A percentile compares a stretch with the other conserved stretches of the same genome.
Conservation (phyloP, 129 eudicot species). For the Arctium lappa region DNA sequence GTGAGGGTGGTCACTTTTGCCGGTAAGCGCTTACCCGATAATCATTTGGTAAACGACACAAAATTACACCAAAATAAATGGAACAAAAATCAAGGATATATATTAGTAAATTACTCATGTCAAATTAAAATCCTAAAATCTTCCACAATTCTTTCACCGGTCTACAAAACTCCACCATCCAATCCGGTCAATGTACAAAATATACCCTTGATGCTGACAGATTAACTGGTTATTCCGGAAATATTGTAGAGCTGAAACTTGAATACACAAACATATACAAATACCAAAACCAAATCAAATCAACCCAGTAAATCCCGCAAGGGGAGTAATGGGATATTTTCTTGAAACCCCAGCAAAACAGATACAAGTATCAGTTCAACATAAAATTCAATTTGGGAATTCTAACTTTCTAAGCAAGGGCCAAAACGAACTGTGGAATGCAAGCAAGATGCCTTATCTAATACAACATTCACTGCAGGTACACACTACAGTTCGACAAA, state of each 20-base stretch:
- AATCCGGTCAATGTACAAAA: background rate
- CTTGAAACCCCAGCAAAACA: background rate
- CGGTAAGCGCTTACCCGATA: background rate
- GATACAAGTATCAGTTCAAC: background rate
- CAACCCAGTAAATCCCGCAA: background rate
- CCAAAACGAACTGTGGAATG: background rate
- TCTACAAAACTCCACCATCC: background rate
- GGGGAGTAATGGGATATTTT: too few relatives aligned
- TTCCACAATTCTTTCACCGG: background rate
- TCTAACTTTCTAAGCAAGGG: background rate
- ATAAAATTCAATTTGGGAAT: background rate
- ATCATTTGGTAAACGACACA: background rate
- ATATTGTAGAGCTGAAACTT: background rate
- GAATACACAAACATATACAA: background rate
- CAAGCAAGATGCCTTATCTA: background rate
- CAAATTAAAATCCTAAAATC: background rate
- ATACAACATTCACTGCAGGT: constrained; percentile 36
- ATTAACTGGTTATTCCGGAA: background rate
- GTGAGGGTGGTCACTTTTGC: background rate
- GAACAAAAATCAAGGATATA: background rate
- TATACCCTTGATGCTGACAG: background rate
- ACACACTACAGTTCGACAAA: constrained; percentile 63
- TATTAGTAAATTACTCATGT: background rate
- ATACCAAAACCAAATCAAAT: background rate
- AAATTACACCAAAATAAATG: background rate